Percentiles rank a stretch among this genome's conserved stretches.
phyloP scores from a whole-genome alignment of 306 rosid genomes.

The Pachyrhizus erosus region DNA sequence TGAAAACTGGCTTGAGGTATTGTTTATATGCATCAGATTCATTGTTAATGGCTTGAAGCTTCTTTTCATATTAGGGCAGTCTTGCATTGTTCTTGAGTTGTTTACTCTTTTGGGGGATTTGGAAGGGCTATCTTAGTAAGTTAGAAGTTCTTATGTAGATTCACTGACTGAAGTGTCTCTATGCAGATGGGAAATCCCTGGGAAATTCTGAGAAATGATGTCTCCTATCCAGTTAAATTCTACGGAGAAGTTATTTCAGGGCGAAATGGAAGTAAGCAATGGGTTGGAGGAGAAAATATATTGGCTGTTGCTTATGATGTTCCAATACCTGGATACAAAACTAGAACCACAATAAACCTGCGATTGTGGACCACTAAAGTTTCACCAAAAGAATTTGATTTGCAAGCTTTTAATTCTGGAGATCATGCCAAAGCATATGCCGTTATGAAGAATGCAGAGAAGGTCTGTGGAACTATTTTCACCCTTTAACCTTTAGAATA shows the following conservation, averaged over 20 bases:
- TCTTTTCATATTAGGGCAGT: conserved; percentile 8
- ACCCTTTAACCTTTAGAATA: background rate
- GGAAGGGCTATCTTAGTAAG: background rate
- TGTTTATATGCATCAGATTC: background rate
- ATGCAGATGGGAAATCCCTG: conserved; percentile 94
- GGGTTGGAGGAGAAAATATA: conserved; percentile 95
- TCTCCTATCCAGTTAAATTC: conserved; percentile 79
- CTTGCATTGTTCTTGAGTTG: conserved; percentile 5
- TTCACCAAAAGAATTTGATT: conserved; percentile 73
- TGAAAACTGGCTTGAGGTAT: conserved; percentile 98
- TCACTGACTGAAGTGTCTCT: conserved; percentile 30
- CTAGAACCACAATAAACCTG: conserved; percentile 79
- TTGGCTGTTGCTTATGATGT: conserved; percentile 92
- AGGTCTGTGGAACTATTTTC: conserved; percentile 55
- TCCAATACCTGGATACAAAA: conserved; percentile 95
- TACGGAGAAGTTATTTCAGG: conserved; percentile 74
- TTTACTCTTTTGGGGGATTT: conserved; percentile 12
- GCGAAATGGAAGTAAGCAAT: conserved; percentile 66
- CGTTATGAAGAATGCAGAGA: conserved; percentile 80
- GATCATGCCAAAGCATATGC: conserved; percentile 80
- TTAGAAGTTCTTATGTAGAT: conserved; percentile 36
- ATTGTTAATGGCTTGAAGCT: background rate
- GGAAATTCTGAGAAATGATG: conserved; percentile 87
- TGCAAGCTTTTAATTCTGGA: conserved; percentile 75
- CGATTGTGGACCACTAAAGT: conserved; percentile 96